These are phyloP conservation scores for Populus trichocarpa DNA, from an alignment of 441 rosid genomes.

Conservation along the genomic window DNA sequence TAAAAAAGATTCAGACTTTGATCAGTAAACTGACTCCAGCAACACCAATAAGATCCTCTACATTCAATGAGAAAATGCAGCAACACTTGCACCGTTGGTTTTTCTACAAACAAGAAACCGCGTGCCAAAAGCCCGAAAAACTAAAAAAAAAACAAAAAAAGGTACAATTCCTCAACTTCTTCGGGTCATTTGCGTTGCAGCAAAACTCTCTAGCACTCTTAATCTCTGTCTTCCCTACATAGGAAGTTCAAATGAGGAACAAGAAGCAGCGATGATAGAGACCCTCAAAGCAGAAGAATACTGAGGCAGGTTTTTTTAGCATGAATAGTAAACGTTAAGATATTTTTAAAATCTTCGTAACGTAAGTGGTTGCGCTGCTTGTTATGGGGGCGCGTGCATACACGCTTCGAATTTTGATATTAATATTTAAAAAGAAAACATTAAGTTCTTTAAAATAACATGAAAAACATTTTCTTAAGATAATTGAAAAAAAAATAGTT, in stretches of 20 bases:
- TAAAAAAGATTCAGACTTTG: not conserved
- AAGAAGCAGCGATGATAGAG: slow-evolving; percentile 24
- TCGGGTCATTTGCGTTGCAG: not conserved
- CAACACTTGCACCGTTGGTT: not conserved
- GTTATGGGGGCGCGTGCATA: not conserved
- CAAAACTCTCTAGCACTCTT: not conserved
- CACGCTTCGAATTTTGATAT: not conserved
- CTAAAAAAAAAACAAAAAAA: slow-evolving; percentile 14
- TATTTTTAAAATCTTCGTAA: not conserved
- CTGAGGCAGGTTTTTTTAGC: not conserved
- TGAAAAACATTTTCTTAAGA: not conserved
- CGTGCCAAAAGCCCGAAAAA: no score
- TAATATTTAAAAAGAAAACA: no score
- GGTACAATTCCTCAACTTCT: not conserved
- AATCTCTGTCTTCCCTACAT: not conserved
- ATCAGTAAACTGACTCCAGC: not conserved
- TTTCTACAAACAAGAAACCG: not conserved
- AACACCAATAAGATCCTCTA: not conserved
- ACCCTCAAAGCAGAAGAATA: slow-evolving; percentile 3
- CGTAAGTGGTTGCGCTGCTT: not conserved
- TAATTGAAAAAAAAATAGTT: not conserved
- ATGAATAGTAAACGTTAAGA: not conserved
- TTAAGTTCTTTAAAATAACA: not conserved
- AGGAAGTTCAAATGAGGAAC: slow-evolving; percentile 18
- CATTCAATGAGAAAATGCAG: slow-evolving; percentile 6